Conservation (phyloP, 2,329 filamentous ascomycete genomes). For the Pseudodiploospora longispora region DNA sequence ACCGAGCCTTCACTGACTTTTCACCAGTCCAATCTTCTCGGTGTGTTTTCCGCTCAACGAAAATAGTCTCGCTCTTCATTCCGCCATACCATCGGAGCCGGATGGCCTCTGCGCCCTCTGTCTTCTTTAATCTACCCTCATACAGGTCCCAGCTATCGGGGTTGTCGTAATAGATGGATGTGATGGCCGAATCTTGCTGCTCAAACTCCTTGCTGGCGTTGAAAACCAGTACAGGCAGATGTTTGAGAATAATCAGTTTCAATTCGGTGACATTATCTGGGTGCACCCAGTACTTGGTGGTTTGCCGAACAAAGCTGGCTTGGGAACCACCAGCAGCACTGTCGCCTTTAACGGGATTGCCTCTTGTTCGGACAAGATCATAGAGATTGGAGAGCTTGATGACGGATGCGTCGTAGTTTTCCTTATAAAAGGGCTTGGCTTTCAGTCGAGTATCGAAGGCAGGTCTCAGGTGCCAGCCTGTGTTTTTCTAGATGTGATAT, state of each 20-base stretch:
- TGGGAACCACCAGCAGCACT: constrained; percentile 84
- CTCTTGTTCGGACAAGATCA: constrained; percentile 86
- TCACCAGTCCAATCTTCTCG: constrained; percentile 98
- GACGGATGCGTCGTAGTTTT: constrained; percentile 95
- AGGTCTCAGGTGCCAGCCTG: constrained; percentile 83
- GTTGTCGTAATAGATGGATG: constrained; percentile 98
- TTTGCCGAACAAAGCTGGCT: constrained; percentile 93
- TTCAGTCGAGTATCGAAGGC: constrained; percentile 94
- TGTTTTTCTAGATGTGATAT: constrained; percentile 68
- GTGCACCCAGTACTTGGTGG: constrained; percentile 99
- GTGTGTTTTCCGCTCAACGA: constrained; percentile 96
- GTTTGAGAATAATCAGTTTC: constrained; percentile 96
- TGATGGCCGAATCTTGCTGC: constrained; percentile 82
- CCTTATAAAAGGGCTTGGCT: constrained; percentile 96
- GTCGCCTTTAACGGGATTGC: constrained; percentile 87
- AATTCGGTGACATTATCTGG: constrained; percentile 96
- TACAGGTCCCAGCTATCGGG: constrained; percentile 91
- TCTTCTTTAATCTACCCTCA: constrained; percentile 91
- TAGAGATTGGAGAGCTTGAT: constrained; percentile 93
- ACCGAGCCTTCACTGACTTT: constrained; percentile 96
- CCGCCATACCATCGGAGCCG: constrained; percentile 95
- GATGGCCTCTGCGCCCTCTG: constrained; percentile 93
- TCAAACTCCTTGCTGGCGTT: constrained; percentile 97
- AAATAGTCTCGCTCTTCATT: constrained; percentile 92
- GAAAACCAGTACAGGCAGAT: constrained; percentile 93